Conservation (phyloP, 257 asterid genomes). For the Prunella vulgaris region DNA sequence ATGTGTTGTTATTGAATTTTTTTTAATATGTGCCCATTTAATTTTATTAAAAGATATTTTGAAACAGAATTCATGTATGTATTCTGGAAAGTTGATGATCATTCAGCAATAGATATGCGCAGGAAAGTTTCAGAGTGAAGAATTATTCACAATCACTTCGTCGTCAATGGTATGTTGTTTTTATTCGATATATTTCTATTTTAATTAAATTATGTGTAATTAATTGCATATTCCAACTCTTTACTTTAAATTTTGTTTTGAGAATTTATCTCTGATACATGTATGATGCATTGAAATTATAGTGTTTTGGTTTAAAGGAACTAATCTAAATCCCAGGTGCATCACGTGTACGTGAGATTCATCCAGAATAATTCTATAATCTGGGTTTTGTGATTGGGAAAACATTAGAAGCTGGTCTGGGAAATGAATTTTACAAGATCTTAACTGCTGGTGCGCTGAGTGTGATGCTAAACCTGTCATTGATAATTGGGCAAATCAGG, state of each 20-base stretch:
- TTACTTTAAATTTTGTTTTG: slow-evolving; percentile 2
- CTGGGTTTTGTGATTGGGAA: slow-evolving; percentile 92
- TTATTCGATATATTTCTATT: not conserved
- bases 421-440: slow-evolving; percentile 92
- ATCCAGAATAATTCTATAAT: slow-evolving; percentile 73
- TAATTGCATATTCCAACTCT: not conserved
- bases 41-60: too few relatives aligned
- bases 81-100: too few relatives aligned
- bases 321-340: slow-evolving; percentile 52
- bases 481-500: slow-evolving; percentile 99
- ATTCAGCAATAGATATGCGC: slow-evolving; percentile 50
- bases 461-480: slow-evolving; percentile 95
- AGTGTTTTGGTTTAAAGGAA: slow-evolving; percentile 8
- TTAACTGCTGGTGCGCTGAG: slow-evolving; percentile 95
- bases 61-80: too few relatives aligned
- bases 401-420: slow-evolving; percentile 98
- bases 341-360: slow-evolving; percentile 58
- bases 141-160: slow-evolving; percentile 62
- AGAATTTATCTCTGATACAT: not conserved
- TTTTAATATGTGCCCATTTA: too few relatives aligned
- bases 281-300: not conserved
- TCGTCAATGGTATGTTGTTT: slow-evolving; percentile 42
- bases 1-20: too few relatives aligned
- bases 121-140: slow-evolving; percentile 55
- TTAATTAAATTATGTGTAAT: too few relatives aligned